Conservation (phyloP, 1,284 basidiomycete species). For the Pulveroboletus sp. region DNA sequence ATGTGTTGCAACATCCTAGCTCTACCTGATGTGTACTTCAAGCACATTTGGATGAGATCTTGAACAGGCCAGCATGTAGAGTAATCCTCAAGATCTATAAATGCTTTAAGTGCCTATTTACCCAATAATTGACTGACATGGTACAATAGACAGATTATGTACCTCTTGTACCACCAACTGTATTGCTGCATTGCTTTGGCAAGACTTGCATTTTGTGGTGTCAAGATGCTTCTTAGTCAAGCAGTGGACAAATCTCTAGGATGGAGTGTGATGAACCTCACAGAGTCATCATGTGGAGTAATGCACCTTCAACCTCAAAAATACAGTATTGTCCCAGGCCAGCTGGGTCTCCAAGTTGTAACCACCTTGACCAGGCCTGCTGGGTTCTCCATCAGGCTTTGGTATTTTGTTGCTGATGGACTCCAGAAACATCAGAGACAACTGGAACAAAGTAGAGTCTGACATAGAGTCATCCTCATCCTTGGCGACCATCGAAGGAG, state of each 20-base stretch:
- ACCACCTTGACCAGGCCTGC: constrained; percentile 9
- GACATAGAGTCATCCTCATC: too few species aligned
- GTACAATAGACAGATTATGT: neutral
- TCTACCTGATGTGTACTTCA: constrained; percentile 14
- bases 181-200: neutral
- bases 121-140: neutral
- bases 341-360: constrained; percentile 13
- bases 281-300: neutral
- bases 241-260: constrained; percentile 5
- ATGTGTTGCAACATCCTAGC: neutral
- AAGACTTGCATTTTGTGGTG: neutral
- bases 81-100: constrained; percentile 7
- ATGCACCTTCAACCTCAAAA: neutral
- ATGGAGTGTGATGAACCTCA: neutral
- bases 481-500: too few species aligned
- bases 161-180: constrained; percentile 4
- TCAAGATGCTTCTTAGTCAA: constrained; percentile 9
- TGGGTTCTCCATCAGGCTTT: constrained; percentile 9
- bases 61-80: constrained; percentile 4
- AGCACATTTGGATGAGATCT: constrained; percentile 7
- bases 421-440: too few species aligned
- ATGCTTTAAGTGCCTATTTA: neutral
- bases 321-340: neutral
- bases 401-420: constrained; percentile 2
- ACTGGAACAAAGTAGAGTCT: too few species aligned